Evolutionary conservation across 1,284 basidiomycete species (phyloP), one percentile per base, ranked within the genome.

Genomic region (Ganoderma sinense): DNA sequence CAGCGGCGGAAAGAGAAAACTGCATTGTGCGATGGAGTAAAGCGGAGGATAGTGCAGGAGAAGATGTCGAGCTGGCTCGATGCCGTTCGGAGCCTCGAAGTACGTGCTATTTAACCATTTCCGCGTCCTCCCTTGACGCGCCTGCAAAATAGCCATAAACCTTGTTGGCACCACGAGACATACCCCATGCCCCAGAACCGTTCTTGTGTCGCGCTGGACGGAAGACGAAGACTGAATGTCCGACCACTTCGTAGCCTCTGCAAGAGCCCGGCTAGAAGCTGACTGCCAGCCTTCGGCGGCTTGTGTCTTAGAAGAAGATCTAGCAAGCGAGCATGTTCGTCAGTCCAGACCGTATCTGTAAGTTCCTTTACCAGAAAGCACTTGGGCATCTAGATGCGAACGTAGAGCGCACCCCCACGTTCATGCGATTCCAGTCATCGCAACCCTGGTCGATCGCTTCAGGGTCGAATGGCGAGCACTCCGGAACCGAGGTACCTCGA

Each of bases 1-100:
- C 69, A 66, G 77, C 69, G 63, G 73, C 66, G 74, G 78, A 65
- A 75, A 82, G 69, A 45, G 79, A 77, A 74, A 76, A 69, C 65
- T 78, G 74, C 81, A 82, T 82, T 60, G 68, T 72, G 63, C 7
- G 18, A n/a, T 23, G 20, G 33, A 23, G 26, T 16, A 36, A 31
- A n/a, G 36, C 8, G 45, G 23, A 45, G 4, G n/a, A n/a, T 8
- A n/a, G n/a, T 41, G 23, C 8, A 36, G 33, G 31, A 10, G 33
- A n/a, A 36, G 33, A 20, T n/a, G 31, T 59, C 56, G 33, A 59
- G 33, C 31, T 31, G 31, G 56, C 18, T 59, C 56, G 56, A 41
- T n/a, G 58, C 5, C n/a, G 4, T n/a, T 40, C n/a, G 3, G 20
- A 39, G 33, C 29, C 3, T 18, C 36, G 33, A 16, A 23, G 39